Evolutionary conservation across 1,284 basidiomycete species (phyloP), one percentile per base, ranked within the genome.

Genomic region (Fomitopsis betulina): DNA sequence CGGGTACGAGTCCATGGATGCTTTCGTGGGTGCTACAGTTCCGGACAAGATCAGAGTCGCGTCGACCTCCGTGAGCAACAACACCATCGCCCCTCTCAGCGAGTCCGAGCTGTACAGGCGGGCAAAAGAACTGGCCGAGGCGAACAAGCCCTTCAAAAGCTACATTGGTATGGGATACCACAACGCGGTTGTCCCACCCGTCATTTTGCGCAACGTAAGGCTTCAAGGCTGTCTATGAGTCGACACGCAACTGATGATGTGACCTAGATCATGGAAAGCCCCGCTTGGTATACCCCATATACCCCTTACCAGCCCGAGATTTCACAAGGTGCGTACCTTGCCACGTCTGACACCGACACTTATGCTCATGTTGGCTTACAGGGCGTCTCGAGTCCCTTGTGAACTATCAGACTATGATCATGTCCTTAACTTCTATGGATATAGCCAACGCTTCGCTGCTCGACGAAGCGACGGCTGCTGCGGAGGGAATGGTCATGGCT

Each of bases 131-230:
- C 78, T 98, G 25, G 94, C 88, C 19, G 75, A 71, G 33, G 79
- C 85, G 73, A 98, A 99, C 76, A 86, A 87, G 74, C 77, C 83
- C 8, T 89, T 89, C 75, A 94, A 91, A 80, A 95, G 88, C 69
- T 96, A 94, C 72, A 99, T 98, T 70, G 96, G 96, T 45, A 94
- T 98, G 94, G 96, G 96, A 13, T 98, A 99, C 75, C 92, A 96
- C 71, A 91, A 89, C 68, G 94, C 95, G 19, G 93, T 96, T 35
- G 92, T 96, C 4, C 95, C 95, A 7, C 90, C 93, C 13, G 94
- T 97, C 54, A 92, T 98, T 72, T 80, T 96, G 67, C 89, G 95
- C 64, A 98, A 96, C 71, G 93, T 95, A 65, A 52, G 15, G 25
- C 42, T 13, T 30, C 9, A 35, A 37, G 21, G 40, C 25, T n/a